A percentile compares a stretch with the other conserved stretches of the same genome.
These are phyloP conservation scores for Calocera cornea DNA, from an alignment of 768 basidiomycete genomes.

Conservation along the genomic window DNA sequence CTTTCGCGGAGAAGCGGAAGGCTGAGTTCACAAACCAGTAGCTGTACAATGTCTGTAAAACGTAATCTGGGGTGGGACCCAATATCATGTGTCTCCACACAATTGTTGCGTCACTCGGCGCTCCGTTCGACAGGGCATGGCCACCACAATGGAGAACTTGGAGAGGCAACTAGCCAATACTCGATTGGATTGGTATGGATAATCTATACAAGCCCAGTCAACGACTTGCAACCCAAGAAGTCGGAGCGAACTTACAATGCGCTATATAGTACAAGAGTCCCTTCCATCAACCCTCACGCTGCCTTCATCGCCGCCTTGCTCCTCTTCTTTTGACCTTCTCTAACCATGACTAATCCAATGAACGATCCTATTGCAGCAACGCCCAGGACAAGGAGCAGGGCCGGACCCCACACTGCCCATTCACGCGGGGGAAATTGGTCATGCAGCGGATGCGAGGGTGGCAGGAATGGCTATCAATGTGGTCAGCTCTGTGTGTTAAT, in stretches of 20 bases:
- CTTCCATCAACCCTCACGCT: constrained; percentile 1
- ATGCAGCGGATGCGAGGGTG: constrained; percentile 57
- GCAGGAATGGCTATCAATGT: constrained; percentile 63
- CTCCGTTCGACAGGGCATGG: not conserved
- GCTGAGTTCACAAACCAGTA: constrained; percentile 60
- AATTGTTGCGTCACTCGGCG: no score
- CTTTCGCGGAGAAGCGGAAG: constrained; percentile 89
- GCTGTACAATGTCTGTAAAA: not conserved
- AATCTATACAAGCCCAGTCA: not conserved
- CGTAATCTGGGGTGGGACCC: not conserved
- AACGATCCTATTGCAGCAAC: constrained; percentile 68
- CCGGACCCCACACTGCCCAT: constrained; percentile 83
- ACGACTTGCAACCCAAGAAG: not conserved
- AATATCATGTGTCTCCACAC: no score
- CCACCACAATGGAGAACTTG: not conserved
- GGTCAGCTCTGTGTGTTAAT: not conserved
- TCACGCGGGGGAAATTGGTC: constrained; percentile 72
- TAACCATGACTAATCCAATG: constrained; percentile 59
- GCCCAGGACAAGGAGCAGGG: constrained; percentile 67
- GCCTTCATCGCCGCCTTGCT: constrained; percentile 40
- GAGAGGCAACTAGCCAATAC: not conserved
- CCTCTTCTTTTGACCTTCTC: constrained; percentile 57
- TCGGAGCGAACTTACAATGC: not conserved
- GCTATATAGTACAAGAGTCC: not conserved
- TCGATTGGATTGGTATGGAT: not conserved